Evolutionary conservation across 352 stramenopile genomes (phyloP).

Genomic region (Phytophthora hibernalis): DNA sequence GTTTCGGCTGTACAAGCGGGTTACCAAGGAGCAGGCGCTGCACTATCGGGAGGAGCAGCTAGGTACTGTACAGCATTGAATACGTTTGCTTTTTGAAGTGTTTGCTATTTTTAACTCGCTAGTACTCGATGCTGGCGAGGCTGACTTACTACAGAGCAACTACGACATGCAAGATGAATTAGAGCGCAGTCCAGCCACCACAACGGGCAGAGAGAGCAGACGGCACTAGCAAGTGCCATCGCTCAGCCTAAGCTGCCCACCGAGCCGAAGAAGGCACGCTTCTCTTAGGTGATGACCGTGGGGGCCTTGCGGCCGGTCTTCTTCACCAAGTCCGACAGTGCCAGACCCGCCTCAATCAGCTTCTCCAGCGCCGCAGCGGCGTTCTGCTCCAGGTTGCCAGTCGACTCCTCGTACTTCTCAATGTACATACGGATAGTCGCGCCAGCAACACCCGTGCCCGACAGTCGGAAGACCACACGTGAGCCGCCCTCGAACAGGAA

Average conservation of each 20-base stretch:
- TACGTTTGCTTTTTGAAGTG: slow-evolving; percentile 19
- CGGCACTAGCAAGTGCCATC: slow-evolving; percentile 8
- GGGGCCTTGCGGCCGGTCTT: slow-evolving; percentile 94
- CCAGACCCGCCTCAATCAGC: slow-evolving; percentile 93
- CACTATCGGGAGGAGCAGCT: slow-evolving; percentile 13
- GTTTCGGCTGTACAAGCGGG: slow-evolving; percentile 60
- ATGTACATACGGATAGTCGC: slow-evolving; percentile 99
- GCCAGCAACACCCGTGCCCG: slow-evolving; percentile 96
- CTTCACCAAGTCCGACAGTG: slow-evolving; percentile 93
- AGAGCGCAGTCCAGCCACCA: slow-evolving; percentile 26
- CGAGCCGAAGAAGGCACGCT: slow-evolving; percentile 15
- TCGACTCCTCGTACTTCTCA: slow-evolving; percentile 97
- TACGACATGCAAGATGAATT: slow-evolving; percentile 41
- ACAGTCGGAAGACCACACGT: slow-evolving; percentile 98
- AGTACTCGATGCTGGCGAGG: slow-evolving; percentile 15
- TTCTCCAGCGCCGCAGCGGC: slow-evolving; percentile 80
- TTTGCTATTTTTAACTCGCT: slow-evolving; percentile 36
- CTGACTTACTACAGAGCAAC: slow-evolving; percentile 35
- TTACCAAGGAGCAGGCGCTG: slow-evolving; percentile 43
- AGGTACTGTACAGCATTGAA: neutral
- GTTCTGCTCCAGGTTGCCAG: slow-evolving; percentile 86
- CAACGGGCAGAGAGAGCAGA: slow-evolving; percentile 27
- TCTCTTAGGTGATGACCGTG: slow-evolving; percentile 97
- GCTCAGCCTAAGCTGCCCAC: slow-evolving; percentile 31
- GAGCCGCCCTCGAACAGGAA: slow-evolving; percentile 96